phyloP scores from a whole-genome alignment of 768 basidiomycete genomes.

The Tylopilus subfusipes region DNA sequence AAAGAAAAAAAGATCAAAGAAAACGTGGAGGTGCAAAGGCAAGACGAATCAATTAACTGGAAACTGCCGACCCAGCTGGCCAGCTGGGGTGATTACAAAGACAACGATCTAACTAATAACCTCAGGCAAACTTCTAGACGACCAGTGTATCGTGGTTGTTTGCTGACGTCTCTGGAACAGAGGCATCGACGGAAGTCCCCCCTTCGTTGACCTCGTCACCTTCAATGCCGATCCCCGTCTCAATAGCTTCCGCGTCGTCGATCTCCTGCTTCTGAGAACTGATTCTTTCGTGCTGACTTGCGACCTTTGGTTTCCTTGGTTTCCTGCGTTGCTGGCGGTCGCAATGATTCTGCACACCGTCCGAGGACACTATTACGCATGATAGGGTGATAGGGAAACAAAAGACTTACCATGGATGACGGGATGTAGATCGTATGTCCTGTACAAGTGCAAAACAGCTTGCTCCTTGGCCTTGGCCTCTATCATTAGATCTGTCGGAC shows the following conservation, averaged over 20 bases:
- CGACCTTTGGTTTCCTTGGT: conserved; percentile 43
- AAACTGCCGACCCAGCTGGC: conserved; percentile 10
- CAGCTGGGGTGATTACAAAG: not conserved
- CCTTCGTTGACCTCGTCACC: not conserved
- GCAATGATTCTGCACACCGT: conserved; percentile 31
- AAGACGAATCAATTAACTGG: not conserved
- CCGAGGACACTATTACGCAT: not conserved
- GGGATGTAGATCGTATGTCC: conserved; percentile 69
- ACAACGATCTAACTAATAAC: not conserved
- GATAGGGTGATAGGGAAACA: not conserved
- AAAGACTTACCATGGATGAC: conserved; percentile 52
- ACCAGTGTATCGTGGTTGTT: too few species aligned
- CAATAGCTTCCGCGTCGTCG: conserved; percentile 27
- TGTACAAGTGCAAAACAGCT: conserved; percentile 80
- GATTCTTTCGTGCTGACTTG: conserved; percentile 31
- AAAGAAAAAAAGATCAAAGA: too few species aligned
- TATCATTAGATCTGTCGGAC: conserved; percentile 73
- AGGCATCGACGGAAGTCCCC: not conserved
- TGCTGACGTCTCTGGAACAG: not conserved
- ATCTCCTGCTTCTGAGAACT: conserved; percentile 25
- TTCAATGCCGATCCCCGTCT: conserved; percentile 2
- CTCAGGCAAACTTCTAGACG: too few species aligned
- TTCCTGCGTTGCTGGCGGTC: conserved; percentile 41
- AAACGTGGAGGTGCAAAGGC: not conserved
- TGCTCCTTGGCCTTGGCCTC: conserved; percentile 95